These are phyloP conservation scores for Lichtheimia ornata DNA, from an alignment of 371 early-diverging fungal genomes.

Conservation along the genomic window DNA sequence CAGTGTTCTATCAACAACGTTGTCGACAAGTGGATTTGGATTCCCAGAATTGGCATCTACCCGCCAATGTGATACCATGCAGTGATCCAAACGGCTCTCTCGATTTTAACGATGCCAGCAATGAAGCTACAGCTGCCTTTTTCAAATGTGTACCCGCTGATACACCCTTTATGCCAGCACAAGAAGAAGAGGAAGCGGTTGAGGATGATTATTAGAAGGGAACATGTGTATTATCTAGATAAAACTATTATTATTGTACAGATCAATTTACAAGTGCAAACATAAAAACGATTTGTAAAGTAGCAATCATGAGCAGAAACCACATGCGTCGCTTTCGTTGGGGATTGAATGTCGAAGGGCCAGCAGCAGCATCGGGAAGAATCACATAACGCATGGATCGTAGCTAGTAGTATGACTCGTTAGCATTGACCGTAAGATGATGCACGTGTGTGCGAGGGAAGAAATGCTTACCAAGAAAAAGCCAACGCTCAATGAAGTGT, in stretches of 20 bases:
- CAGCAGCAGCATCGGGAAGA: slow-evolving; percentile 78
- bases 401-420: slow-evolving; percentile 53
- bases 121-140: slow-evolving; percentile 55
- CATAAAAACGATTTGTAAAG: slow-evolving; percentile 79
- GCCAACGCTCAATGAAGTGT: slow-evolving; percentile 78
- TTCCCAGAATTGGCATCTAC: slow-evolving; percentile 29
- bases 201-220: slow-evolving; percentile 29
- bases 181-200: slow-evolving; percentile 36
- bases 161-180: slow-evolving; percentile 57
- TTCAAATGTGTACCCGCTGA: slow-evolving; percentile 42
- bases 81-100: slow-evolving; percentile 45
- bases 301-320: slow-evolving; percentile 86
- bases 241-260: slow-evolving; percentile 7
- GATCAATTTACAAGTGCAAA: slow-evolving; percentile 67
- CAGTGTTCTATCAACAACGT: slow-evolving; percentile 51
- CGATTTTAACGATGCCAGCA: slow-evolving; percentile 49
- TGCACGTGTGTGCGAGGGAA: too few relatives aligned
- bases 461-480: slow-evolving; percentile 54
- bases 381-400: slow-evolving; percentile 89
- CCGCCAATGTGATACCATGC: slow-evolving; percentile 45
- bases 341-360: slow-evolving; percentile 75
- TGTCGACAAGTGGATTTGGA: slow-evolving; percentile 29
- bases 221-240: slow-evolving; percentile 10
- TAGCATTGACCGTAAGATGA: too few relatives aligned
- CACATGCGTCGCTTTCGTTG: slow-evolving; percentile 84